A percentile compares a stretch with the other conserved stretches of the same genome.
These are phyloP conservation scores for Aspergillus jensenii DNA, from an alignment of 2,329 filamentous ascomycete species.

Conservation along the genomic window DNA sequence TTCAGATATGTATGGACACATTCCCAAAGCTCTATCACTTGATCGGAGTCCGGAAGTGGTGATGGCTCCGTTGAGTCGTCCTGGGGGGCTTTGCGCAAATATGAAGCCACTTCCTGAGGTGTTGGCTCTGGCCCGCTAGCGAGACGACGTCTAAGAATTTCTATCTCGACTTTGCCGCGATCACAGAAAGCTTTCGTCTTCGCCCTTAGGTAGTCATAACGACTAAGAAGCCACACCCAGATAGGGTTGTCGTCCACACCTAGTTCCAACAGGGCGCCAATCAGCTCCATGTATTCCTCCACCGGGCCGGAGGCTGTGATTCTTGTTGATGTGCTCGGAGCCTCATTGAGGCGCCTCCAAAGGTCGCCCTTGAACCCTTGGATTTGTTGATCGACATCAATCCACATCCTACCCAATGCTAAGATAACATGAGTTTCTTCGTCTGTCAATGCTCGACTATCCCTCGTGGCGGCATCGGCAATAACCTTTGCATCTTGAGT, in stretches of 20 bases:
- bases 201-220: constrained; percentile 83
- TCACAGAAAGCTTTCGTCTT: constrained; percentile 80
- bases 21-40: constrained; percentile 90
- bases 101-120: constrained; percentile 67
- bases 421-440: constrained; percentile 82
- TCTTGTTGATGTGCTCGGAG: constrained; percentile 58
- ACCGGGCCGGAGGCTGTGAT: constrained; percentile 54
- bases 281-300: constrained; percentile 90
- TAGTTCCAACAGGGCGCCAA: constrained; percentile 83
- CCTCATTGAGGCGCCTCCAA: constrained; percentile 75
- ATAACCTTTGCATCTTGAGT: constrained; percentile 74
- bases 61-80: constrained; percentile 63
- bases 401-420: constrained; percentile 90
- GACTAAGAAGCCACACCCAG: constrained; percentile 89
- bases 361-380: constrained; percentile 83
- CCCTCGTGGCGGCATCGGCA: constrained; percentile 56
- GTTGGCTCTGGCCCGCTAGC: constrained; percentile 72
- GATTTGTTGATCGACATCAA: constrained; percentile 85
- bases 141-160: constrained; percentile 80
- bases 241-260: constrained; percentile 96
- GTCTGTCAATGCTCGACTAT: constrained; percentile 64
- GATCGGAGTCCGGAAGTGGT: constrained; percentile 70
- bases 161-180: constrained; percentile 86
- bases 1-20: constrained; percentile 74
- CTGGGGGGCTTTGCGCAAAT: constrained; percentile 71